Evolutionary conservation across 1,139 yeast genomes (phyloP), one percentile per base, ranked within the genome.

Genomic region (Lodderomyces pseudojiufengensis): DNA sequence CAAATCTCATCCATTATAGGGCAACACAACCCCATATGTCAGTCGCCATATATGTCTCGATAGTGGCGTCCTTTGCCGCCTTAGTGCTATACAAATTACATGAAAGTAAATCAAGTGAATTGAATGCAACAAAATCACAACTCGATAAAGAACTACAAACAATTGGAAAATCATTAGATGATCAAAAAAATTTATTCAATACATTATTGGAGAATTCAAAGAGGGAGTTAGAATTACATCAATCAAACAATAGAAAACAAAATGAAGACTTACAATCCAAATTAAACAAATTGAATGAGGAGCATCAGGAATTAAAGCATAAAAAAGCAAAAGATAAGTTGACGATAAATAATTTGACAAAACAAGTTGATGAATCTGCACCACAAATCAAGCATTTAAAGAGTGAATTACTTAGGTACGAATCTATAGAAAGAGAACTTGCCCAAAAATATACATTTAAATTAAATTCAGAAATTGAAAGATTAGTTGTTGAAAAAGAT

Each of bases 381-480:
- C 9, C 13, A 4, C 24, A 38, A 31, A 24, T 31, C 13, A n/a
- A 21, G 16, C 18, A 30, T 16, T 35, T 39, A 24, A 29, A 12
- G 12, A 21, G 12, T 10, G 26, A 28, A 14, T 21, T 32, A 14
- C 24, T 28, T 18, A 12, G 29, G 18, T 24, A 27, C 28, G 33
- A 39, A 25, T 3, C 26, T 9, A 14, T 18, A 14, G 9, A 10
- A 6, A 12, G n/a, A 10, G 36, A 49, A 24, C 32, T 53, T 27
- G 56, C 54, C 28, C 43, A 48, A 29, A 51, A 56, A 12, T 57
- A 53, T 41, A 55, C 59, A 9, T 55, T 53, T 45, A 55, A 56
- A 31, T 52, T 61, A 42, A 63, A 61, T 39, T 38, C 43, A 10
- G 55, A 57, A 38, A 50, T 65, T 34, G 70, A 65, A 41, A 49